Evolutionary conservation across 306 rosid genomes (phyloP).

Genomic region (Cucurbita argyrosperma): DNA sequence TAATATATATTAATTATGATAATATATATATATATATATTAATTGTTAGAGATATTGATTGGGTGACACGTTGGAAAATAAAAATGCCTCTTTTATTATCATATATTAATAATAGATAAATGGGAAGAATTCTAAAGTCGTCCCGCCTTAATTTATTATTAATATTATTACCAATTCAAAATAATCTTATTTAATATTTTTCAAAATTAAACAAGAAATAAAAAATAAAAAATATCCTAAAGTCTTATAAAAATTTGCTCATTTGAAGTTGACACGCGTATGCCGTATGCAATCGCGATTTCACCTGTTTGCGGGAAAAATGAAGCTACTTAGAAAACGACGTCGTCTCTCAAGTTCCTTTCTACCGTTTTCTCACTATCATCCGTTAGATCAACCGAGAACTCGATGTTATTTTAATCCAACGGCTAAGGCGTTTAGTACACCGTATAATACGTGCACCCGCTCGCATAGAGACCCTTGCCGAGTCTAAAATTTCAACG

Average conservation of each 20-base stretch:
- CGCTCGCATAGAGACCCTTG: background rate
- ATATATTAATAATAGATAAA: background rate
- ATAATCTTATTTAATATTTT: background rate
- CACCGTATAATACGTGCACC: background rate
- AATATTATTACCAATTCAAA: background rate
- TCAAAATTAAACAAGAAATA: background rate
- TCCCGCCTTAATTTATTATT: background rate
- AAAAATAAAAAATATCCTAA: background rate
- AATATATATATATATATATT: too few relatives aligned
- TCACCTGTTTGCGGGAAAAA: background rate
- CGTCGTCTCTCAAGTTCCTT: background rate
- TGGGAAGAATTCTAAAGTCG: background rate
- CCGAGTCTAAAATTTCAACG: conserved; percentile 23
- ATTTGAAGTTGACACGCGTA: background rate
- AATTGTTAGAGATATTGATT: too few relatives aligned
- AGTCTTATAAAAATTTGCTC: background rate
- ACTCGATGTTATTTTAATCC: background rate
- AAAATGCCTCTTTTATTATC: background rate
- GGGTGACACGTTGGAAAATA: background rate
- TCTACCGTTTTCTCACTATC: background rate
- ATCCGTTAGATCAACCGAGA: background rate
- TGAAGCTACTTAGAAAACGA: background rate
- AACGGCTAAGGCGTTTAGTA: background rate
- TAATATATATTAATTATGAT: too few relatives aligned
- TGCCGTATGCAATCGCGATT: background rate